A percentile compares a stretch with the other conserved stretches of the same genome.
Conservation (phyloP, 371 early-diverging fungal genomes). For the Mortierella sp. region DNA sequence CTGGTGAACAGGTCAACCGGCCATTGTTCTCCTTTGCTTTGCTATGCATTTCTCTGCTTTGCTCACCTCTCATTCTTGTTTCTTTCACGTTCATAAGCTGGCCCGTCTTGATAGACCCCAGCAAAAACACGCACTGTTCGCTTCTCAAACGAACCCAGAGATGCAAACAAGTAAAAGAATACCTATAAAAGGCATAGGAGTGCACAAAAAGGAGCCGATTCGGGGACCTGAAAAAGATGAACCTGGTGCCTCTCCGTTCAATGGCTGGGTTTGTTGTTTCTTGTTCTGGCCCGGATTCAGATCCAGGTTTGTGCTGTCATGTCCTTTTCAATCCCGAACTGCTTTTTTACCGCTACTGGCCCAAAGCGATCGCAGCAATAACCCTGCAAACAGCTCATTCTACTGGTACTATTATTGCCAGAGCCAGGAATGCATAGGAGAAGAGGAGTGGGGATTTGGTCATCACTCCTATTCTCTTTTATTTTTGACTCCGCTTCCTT, state of each 20-base stretch:
- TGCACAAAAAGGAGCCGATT: background rate
- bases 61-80: background rate
- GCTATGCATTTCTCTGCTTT: background rate
- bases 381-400: background rate
- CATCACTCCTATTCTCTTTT: background rate
- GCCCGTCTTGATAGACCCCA: background rate
- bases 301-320: constrained; percentile 11
- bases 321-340: too few species aligned
- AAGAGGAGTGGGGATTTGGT: background rate
- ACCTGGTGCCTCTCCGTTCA: background rate
- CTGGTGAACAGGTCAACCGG: background rate
- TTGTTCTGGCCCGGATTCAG: constrained; percentile 10
- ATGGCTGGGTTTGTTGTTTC: background rate
- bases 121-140: background rate
- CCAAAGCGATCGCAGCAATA: background rate
- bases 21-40: background rate
- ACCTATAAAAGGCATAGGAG: too few species aligned
- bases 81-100: background rate
- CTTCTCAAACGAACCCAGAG: background rate
- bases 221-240: background rate
- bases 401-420: background rate
- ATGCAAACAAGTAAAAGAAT: background rate
- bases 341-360: too few species aligned
- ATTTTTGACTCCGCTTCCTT: background rate
- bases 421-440: background rate